These are phyloP conservation scores for Talaromyces sp. DNA, from an alignment of 2,329 filamentous ascomycete genomes.

Conservation along the genomic window DNA sequence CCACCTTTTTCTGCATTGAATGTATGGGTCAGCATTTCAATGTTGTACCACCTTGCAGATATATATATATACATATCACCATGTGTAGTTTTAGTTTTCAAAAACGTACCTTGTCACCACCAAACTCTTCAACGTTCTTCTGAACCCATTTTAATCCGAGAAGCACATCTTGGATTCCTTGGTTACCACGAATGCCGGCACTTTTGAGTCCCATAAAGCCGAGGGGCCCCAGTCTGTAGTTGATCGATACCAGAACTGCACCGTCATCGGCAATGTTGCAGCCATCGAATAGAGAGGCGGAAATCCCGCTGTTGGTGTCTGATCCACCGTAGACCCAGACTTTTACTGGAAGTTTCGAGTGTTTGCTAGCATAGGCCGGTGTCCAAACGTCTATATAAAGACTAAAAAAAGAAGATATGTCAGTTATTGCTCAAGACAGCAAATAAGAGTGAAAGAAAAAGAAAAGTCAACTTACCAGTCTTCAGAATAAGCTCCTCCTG, in stretches of 20 bases:
- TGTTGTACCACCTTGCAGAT: too few relatives aligned
- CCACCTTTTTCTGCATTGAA: conserved; percentile 6
- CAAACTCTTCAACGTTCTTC: conserved; percentile 22
- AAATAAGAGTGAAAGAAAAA: background rate
- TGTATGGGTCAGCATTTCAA: background rate
- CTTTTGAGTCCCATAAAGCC: conserved; percentile 16
- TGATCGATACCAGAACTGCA: conserved; percentile 16
- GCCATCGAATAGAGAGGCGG: conserved; percentile 46
- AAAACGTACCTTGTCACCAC: conserved; percentile 18
- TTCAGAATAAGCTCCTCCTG: conserved; percentile 9
- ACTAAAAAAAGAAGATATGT: background rate
- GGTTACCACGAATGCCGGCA: conserved; percentile 12
- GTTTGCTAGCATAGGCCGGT: conserved; percentile 22
- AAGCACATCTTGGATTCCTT: conserved; percentile 17
- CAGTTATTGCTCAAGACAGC: background rate
- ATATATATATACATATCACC: too few relatives aligned
- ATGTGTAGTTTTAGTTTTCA: background rate
- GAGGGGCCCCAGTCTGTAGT: conserved; percentile 21
- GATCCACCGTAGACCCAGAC: conserved; percentile 58
- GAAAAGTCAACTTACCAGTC: conserved; percentile 14
- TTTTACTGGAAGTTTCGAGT: conserved; percentile 60
- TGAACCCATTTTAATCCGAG: conserved; percentile 20
- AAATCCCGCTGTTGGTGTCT: conserved; percentile 54
- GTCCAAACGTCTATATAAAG: conserved; percentile 32
- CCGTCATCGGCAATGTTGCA: background rate